Conservation (phyloP, 768 basidiomycete genomes). For the Tylopilus felleus region DNA sequence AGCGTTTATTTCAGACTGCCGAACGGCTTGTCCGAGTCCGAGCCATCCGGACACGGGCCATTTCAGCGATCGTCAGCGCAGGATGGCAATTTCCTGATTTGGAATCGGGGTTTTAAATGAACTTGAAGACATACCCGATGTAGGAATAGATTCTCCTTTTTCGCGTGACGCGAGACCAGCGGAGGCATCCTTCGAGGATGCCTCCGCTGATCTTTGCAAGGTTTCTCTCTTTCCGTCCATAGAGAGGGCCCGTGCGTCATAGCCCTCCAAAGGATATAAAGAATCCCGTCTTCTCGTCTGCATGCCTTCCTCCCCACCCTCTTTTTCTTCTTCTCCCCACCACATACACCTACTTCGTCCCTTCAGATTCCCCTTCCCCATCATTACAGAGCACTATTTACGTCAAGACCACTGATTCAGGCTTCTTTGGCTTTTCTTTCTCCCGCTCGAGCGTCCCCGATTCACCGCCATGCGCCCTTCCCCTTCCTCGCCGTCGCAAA, state of each 20-base stretch:
- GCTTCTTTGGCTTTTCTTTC: constrained; percentile 12
- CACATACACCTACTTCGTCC: constrained; percentile 20
- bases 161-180: constrained; percentile 14
- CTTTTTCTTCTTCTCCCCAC: constrained; percentile 5
- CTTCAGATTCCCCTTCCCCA: constrained; percentile 7
- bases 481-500: constrained; percentile 25
- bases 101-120: constrained; percentile 18
- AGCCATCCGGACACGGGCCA: neutral
- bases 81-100: constrained; percentile 18
- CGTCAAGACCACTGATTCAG: constrained; percentile 16
- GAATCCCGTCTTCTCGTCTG: constrained; percentile 8
- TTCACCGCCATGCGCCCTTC: constrained; percentile 27
- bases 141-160: constrained; percentile 14
- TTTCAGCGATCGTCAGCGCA: constrained; percentile 12
- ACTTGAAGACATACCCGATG: constrained; percentile 29
- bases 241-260: constrained; percentile 30
- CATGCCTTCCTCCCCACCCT: constrained; percentile 8
- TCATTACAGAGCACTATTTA: constrained; percentile 18
- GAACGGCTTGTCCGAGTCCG: neutral
- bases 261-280: constrained; percentile 24
- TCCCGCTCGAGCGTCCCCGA: constrained; percentile 19
- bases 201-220: constrained; percentile 16
- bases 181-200: constrained; percentile 23
- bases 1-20: no score
- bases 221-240: constrained; percentile 19